Percentiles rank a stretch among this genome's conserved stretches.
phyloP scores from a whole-genome alignment of 805 yeast species.

The Wilhelminamyces savonicus region DNA sequence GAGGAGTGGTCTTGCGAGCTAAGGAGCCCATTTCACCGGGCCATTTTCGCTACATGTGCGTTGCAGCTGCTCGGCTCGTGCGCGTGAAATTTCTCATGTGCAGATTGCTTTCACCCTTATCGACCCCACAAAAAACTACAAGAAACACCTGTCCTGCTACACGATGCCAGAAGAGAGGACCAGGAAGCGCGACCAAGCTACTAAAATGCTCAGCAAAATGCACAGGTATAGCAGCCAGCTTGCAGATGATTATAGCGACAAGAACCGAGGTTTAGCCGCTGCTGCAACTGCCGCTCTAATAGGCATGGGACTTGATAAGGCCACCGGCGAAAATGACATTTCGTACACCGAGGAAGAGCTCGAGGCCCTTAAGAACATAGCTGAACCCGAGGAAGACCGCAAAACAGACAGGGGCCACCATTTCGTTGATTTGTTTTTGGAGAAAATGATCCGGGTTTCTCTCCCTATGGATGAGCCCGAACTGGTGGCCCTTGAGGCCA shows the following conservation, averaged over 20 bases:
- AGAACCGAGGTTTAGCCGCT: slow-evolving; percentile 28
- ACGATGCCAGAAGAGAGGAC: no score
- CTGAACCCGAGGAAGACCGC: slow-evolving; percentile 20
- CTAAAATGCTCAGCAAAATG: no score
- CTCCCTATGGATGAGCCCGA: slow-evolving; percentile 46
- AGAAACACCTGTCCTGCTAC: no score
- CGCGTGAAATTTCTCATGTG: no score
- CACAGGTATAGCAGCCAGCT: no score
- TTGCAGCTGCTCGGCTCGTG: no score
- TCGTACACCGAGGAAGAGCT: slow-evolving; percentile 21
- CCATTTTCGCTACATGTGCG: no score
- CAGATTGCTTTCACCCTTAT: no score
- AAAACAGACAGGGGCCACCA: slow-evolving; percentile 26
- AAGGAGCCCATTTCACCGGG: no score
- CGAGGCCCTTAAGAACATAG: slow-evolving; percentile 19
- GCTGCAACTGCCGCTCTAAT: slow-evolving; percentile 31
- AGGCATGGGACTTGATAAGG: slow-evolving; percentile 23
- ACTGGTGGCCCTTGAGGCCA: slow-evolving; percentile 32
- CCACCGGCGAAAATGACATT: slow-evolving; percentile 1
- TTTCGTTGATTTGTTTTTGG: slow-evolving; percentile 54
- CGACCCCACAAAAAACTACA: no score
- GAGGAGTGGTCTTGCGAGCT: no score
- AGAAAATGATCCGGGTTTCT: slow-evolving; percentile 44
- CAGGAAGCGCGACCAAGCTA: no score
- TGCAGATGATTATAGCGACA: slow-evolving; percentile 19